Percentiles rank a stretch among this genome's conserved stretches.
These are phyloP conservation scores for Begonia peltatifolia DNA, from an alignment of 306 rosid species.

Conservation along the genomic window DNA sequence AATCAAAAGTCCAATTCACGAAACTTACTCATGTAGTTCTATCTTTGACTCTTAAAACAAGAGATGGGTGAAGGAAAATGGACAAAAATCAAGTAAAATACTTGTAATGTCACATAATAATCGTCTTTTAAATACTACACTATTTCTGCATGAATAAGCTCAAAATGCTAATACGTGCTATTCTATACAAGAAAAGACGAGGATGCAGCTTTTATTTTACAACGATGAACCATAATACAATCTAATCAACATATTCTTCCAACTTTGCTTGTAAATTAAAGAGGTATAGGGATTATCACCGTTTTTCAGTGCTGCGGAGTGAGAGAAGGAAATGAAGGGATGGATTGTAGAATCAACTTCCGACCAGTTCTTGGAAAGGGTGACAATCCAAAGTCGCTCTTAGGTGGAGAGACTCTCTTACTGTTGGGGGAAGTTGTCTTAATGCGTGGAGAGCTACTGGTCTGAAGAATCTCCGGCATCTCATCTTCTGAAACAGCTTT, in stretches of 20 bases:
- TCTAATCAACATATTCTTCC: conserved; percentile 16
- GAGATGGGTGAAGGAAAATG: too few species aligned
- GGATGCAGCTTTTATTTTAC: conserved; percentile 29
- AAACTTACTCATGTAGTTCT: too few species aligned
- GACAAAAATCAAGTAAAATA: not conserved
- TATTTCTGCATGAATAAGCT: conserved; percentile 13
- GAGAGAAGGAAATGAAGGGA: conserved; percentile 87
- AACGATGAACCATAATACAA: conserved; percentile 18
- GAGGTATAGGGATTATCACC: conserved; percentile 1
- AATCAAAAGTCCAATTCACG: too few species aligned
- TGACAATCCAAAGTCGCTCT: conserved; percentile 35
- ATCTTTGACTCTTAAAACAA: too few species aligned
- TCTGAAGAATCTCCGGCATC: conserved; percentile 41
- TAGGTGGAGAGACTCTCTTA: conserved; percentile 74
- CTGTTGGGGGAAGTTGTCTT: conserved; percentile 75
- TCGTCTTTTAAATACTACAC: not conserved
- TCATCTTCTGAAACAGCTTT: conserved; percentile 37
- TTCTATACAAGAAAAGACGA: conserved; percentile 26
- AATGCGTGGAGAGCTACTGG: conserved; percentile 34
- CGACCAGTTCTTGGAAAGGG: conserved; percentile 61
- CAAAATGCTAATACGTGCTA: conserved; percentile 6
- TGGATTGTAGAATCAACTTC: conserved; percentile 66
- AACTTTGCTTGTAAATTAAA: conserved; percentile 8
- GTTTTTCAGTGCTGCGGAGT: conserved; percentile 39
- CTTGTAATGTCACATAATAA: not conserved